Evolutionary conservation across 306 rosid genomes (phyloP).

Genomic region (Ormosia semicastrata): DNA sequence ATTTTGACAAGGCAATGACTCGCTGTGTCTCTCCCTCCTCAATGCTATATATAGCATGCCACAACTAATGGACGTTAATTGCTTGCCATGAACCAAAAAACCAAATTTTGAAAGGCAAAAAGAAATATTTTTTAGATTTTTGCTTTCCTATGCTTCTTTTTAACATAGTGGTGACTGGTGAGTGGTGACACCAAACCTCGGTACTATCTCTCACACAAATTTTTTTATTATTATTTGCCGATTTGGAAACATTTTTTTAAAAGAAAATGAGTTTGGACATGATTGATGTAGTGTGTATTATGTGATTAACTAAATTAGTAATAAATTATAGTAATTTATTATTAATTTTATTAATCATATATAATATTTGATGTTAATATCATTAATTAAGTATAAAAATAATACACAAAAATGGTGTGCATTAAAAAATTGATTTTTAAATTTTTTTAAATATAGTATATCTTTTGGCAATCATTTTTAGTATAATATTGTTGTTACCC

Average conservation of each 20-base stretch:
- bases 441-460: background rate
- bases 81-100: constrained; percentile 32
- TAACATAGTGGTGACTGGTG: background rate
- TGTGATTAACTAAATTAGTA: no score
- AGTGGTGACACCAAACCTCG: constrained; percentile 23
- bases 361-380: no score
- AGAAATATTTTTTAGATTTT: background rate
- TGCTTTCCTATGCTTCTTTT: constrained; percentile 4
- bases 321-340: no score
- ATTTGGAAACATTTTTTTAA: background rate
- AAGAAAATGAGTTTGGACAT: background rate
- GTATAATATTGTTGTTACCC: background rate
- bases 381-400: no score
- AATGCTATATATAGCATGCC: constrained; percentile 60
- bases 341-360: no score
- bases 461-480: background rate
- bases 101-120: background rate
- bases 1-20: constrained; percentile 48
- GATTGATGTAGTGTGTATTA: no score
- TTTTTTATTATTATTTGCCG: background rate
- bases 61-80: constrained; percentile 55
- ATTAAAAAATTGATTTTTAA: no score
- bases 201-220: background rate
- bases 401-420: no score
- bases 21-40: constrained; percentile 23